Base-by-base conservation (phyloP, 106 monocot genomes). In the Cymbidium sinense region DNA sequence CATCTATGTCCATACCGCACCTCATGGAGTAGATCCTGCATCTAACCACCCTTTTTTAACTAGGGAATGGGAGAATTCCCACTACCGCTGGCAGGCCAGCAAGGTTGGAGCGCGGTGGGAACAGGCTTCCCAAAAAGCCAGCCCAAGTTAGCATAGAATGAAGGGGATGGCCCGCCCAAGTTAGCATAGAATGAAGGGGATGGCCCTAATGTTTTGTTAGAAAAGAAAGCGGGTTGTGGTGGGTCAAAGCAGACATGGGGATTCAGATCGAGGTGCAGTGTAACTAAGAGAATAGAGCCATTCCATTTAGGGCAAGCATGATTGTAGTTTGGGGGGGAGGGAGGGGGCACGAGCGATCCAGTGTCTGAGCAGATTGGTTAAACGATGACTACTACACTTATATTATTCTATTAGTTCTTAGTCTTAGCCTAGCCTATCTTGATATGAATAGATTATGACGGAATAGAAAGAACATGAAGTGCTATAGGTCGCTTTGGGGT, bases 221-320 rank as follows among this genome's bases (percentile, higher is more conserved):
- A 36, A 36, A 36, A 36, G 36, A 36, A 36, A 36, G 36, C 36
- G 36, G 36, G 5, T 36, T 36, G 36, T 36, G 36, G 36, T 5
- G 5, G 36, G 5, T 36, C 36, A 36, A 36, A 36, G 36, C 2
- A 5, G 5, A 36, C 5, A 5, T 36, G 2, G 36, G 36, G 36
- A 36, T 5, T 36, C 5, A 5, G 36, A 5, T 36, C 2, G 5
- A 5, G 36, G 36, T 5, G 36, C 36, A 36, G 36, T 5, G 36
- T 36, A 36, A 36, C 36, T 36, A 36, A 36, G 36, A 36, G 36
- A 36, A 75, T 43, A 75, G 75, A 47, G 75, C 75, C 75, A 75
- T 75, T 75, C 75, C 44, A 75, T 75, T 75, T 75, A 43, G 43
- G 75, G 75, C 75, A 41, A 75, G 23, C 75, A 47, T 75, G 75